Conservation (phyloP, 1,139 yeast species). For the Meyerozyma elateridarum region DNA sequence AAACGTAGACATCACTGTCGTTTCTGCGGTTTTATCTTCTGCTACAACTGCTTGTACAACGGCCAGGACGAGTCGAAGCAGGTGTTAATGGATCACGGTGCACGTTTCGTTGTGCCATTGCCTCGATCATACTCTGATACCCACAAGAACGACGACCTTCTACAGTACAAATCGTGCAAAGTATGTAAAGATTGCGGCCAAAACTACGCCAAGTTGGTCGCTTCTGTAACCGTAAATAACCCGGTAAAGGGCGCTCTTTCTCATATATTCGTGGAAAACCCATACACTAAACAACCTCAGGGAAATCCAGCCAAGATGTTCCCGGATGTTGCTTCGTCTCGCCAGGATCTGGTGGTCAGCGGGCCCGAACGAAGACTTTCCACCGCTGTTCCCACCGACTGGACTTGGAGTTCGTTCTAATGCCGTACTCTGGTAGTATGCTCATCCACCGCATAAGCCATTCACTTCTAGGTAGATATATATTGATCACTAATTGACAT, state of each 20-base stretch:
- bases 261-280: constrained; percentile 34
- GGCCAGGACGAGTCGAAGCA: constrained; percentile 13
- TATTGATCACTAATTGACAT: no score
- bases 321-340: constrained; percentile 6
- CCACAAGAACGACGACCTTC: constrained; percentile 15
- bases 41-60: constrained; percentile 28
- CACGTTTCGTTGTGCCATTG: constrained; percentile 37
- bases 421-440: background rate
- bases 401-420: constrained; percentile 47
- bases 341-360: constrained; percentile 6
- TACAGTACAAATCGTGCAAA: constrained; percentile 25
- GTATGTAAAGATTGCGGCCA: constrained; percentile 37
- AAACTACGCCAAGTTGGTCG: constrained; percentile 25
- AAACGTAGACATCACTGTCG: constrained; percentile 41
- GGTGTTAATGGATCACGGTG: constrained; percentile 29
- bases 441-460: no score
- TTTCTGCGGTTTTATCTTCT: constrained; percentile 39
- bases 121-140: no score
- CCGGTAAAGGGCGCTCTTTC: constrained; percentile 5
- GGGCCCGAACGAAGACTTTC: constrained; percentile 11
- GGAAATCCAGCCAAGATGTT: constrained; percentile 5
- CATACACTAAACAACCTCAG: constrained; percentile 18
- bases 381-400: constrained; percentile 31
- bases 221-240: constrained; percentile 22
- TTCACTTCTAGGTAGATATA: no score